phyloP scores from a whole-genome alignment of 371 early-diverging fungal genomes.

The Dinochytrium kinnereticum region DNA sequence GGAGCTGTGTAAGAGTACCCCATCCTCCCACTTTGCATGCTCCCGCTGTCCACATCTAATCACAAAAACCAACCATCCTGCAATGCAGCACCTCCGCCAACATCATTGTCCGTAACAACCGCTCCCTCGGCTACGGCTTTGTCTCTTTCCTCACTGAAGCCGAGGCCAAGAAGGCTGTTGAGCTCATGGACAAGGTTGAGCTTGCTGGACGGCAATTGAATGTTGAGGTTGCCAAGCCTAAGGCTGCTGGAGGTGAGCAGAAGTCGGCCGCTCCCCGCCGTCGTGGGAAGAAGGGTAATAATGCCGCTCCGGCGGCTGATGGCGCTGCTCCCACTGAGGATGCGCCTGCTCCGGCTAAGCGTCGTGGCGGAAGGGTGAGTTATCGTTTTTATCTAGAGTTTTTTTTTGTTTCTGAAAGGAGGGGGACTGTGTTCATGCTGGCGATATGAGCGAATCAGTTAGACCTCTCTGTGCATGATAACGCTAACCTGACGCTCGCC shows the following conservation, averaged over 20 bases:
- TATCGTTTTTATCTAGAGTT: not conserved
- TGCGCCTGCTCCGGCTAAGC: not conserved
- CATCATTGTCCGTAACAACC: slow-evolving; percentile 74
- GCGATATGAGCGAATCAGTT: no score
- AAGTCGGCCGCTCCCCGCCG: not conserved
- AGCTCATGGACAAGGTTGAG: slow-evolving; percentile 69
- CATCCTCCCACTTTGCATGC: not conserved
- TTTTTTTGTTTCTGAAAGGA: no score
- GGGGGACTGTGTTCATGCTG: no score
- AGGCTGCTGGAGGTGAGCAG: slow-evolving; percentile 28
- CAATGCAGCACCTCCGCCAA: slow-evolving; percentile 64
- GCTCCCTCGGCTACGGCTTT: slow-evolving; percentile 92
- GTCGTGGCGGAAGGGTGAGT: slow-evolving; percentile 17
- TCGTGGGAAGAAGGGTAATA: not conserved
- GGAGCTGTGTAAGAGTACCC: slow-evolving; percentile 66
- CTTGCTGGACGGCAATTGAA: slow-evolving; percentile 83
- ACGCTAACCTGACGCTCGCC: no score
- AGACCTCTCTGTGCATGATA: no score
- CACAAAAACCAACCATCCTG: not conserved
- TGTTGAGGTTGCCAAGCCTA: slow-evolving; percentile 85
- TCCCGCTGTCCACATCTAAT: not conserved
- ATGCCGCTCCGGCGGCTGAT: slow-evolving; percentile 30
- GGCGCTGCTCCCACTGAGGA: slow-evolving; percentile 37
- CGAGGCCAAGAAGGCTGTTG: slow-evolving; percentile 76
- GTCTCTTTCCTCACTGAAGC: slow-evolving; percentile 78